Evolutionary conservation across 345 rosid genomes (phyloP), one percentile per base, ranked within the genome.

Genomic region (Gossypium longicalyx): DNA sequence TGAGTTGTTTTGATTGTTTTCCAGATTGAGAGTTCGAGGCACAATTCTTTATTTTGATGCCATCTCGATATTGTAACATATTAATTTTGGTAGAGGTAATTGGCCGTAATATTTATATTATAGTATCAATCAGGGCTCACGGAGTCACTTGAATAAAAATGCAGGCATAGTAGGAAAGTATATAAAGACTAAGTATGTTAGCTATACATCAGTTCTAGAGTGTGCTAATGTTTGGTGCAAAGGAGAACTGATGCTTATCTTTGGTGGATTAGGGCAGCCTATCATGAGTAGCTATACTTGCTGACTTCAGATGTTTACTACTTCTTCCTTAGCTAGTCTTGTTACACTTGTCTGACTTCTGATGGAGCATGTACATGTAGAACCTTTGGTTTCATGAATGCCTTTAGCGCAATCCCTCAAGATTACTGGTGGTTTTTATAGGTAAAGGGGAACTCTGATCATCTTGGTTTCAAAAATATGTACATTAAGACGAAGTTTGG

Each of bases 1-100:
- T 73, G 73, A 58, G 38, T 82, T 69, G 59, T 54, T 34, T 38
- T 60, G 19, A 10, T 9, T 15, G 74, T 19, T 4, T n/a, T 52
- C 12, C 47, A 17, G 56, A 60, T 60, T 60, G 43, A 29, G 16
- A 13, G 5, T 29, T 29, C 34, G 5, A 29, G 38, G 38, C 41
- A 48, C 16, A 69, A 25, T 70, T 70, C 12, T 23, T 69, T 41
- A 69, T 9, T 69, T 69, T 61, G 67, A 62, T 62, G 2, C 12
- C 22, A 7, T n/a, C 16, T 62, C 16, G 22, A 62, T 62, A 62
- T 49, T 49, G 17, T 17, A 34, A 22, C 13, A 17, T 16, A 16
- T n/a, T 53, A 7, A 16, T 29, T 29, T 29, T 29, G 38, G 38
- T 29, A 29, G 38, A 29, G 38, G 38, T 29, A 29, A 29, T 29